phyloP scores from a whole-genome alignment of 805 yeast species.

The Metschnikowia kofuensis region DNA sequence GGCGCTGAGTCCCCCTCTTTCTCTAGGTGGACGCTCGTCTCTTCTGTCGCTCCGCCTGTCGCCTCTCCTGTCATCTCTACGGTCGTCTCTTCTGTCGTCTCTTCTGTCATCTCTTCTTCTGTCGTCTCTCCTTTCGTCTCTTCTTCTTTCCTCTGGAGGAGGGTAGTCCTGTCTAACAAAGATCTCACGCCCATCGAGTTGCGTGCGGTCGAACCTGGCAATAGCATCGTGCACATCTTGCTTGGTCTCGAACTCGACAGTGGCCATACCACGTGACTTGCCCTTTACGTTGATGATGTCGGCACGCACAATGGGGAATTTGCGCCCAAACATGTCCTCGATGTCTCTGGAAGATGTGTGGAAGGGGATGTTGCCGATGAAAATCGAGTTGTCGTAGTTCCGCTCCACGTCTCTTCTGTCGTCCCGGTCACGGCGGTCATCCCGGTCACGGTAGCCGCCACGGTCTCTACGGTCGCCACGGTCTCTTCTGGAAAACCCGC shows the following conservation, averaged over 20 bases:
- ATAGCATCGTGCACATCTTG: conserved; percentile 74
- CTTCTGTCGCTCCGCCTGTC: conserved; percentile 16
- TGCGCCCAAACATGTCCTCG: conserved; percentile 52
- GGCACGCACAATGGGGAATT: conserved; percentile 61
- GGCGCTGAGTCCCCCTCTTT: conserved; percentile 12
- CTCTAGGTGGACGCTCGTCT: conserved; percentile 13
- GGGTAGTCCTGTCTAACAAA: conserved; percentile 91
- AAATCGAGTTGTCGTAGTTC: conserved; percentile 66
- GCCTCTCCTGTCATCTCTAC: conserved; percentile 12
- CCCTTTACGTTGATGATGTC: conserved; percentile 79
- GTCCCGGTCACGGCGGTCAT: conserved; percentile 20
- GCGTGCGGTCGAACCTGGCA: conserved; percentile 59
- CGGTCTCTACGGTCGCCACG: conserved; percentile 16
- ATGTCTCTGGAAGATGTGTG: conserved; percentile 58
- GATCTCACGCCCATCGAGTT: conserved; percentile 69
- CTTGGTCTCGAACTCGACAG: conserved; percentile 72
- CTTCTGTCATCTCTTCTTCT: conserved; percentile 16
- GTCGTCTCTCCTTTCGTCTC: conserved; percentile 20
- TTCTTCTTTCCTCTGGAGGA: conserved; percentile 53
- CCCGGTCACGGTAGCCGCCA: conserved; percentile 22
- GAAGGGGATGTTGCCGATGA: conserved; percentile 72
- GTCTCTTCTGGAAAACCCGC: conserved; percentile 19
- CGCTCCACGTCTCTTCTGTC: conserved; percentile 9
- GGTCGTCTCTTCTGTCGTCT: conserved; percentile 11
- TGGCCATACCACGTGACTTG: conserved; percentile 85